phyloP scores from a whole-genome alignment of 2,329 filamentous ascomycete genomes.

The Trichophaea hybrida region DNA sequence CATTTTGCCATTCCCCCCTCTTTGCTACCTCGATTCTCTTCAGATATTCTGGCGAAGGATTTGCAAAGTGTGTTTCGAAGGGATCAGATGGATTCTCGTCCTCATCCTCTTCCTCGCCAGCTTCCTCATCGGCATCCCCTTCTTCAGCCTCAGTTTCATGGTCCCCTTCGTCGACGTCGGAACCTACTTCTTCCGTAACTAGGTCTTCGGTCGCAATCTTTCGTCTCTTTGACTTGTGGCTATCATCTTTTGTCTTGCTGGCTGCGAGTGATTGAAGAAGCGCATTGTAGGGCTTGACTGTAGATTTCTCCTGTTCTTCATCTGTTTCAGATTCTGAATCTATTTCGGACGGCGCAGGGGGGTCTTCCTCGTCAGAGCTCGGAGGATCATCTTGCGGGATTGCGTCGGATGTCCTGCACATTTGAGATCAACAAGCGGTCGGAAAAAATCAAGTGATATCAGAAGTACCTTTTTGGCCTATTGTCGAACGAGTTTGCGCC shows the following conservation, averaged over 20 bases:
- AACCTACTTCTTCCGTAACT: not conserved
- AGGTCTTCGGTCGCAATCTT: constrained; percentile 35
- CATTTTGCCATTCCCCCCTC: constrained; percentile 39
- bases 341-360: constrained; percentile 8
- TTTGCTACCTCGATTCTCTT: constrained; percentile 40
- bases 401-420: not conserved
- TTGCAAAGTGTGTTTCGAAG: constrained; percentile 67
- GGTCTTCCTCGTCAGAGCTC: constrained; percentile 12
- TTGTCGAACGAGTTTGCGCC: not conserved
- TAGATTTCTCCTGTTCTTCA: constrained; percentile 25
- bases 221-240: constrained; percentile 36
- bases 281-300: constrained; percentile 39
- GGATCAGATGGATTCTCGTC: constrained; percentile 49
- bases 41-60: constrained; percentile 48
- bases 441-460: not conserved
- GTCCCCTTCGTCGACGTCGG: constrained; percentile 25
- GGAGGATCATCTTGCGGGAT: not conserved
- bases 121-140: constrained; percentile 33
- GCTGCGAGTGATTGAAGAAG: constrained; percentile 43
- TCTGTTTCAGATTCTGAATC: not conserved
- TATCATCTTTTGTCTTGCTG: constrained; percentile 33
- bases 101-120: constrained; percentile 40
- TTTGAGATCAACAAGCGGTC: not conserved
- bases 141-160: constrained; percentile 32
- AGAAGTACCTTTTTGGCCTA: not conserved